Base-by-base conservation (phyloP, 441 rosid species). In the Populus trichocarpa region DNA sequence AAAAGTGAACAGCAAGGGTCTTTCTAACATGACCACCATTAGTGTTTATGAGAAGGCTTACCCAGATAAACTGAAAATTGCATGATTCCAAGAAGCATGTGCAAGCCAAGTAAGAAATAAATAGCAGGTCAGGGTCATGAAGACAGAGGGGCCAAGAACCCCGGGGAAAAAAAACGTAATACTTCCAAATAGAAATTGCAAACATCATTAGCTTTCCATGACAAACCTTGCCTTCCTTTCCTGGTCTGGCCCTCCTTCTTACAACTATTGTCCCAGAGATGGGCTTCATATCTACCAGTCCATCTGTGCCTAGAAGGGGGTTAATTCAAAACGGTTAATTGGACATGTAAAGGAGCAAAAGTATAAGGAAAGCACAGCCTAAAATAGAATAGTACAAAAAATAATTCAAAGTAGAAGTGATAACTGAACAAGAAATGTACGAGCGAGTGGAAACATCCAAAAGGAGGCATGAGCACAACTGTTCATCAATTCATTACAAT, bases 211-310 rank as follows among this genome's bases (percentile, higher is more conserved):
- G 14, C 64, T 74, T 75, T 30, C 63, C 66, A 66, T 72, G 50
- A 88, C 91, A 81, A 78, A 95, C 99, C 98, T 91, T 95, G 99
- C 84, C 97, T 30, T 30, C 32, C 32, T 30, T 30, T 30, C 32
- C 32, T 30, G 32, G 32, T 30, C 32, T 30, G 32, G 32, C 32
- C 32, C 32, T 30, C 32, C 32, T 30, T 30, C 32, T 30, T 30
- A 30, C 32, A 30, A 30, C 32, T 30, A 30, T 30, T 30, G 32
- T 30, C 32, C 32, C 32, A 30, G 32, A 30, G 32, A 30, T 30
- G 32, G 32, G 32, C 32, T 30, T 30, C 32, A 30, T 30, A 30
- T 30, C 32, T 30, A 30, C 32, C 32, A 30, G 32, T 30, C 32
- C 32, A 30, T 30, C 32, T 30, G 32, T 30, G 32, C 32, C 32